phyloP scores from a whole-genome alignment of 306 rosid species.

The Dryas alaskensis region DNA sequence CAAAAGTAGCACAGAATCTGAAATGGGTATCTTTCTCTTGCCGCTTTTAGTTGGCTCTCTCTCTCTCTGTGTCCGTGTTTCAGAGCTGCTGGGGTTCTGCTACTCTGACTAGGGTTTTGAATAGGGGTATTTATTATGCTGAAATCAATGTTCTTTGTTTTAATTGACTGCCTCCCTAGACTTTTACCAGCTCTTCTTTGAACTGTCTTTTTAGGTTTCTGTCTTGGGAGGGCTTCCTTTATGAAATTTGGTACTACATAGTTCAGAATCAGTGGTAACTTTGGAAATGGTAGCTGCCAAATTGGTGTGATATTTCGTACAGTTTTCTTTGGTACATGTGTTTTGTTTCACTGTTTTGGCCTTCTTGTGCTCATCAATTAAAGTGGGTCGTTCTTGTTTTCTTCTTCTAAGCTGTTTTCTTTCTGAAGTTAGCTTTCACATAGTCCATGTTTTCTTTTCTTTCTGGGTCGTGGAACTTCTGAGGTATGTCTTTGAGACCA shows the following conservation, averaged over 20 bases:
- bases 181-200: slow-evolving; percentile 53
- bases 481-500: slow-evolving; percentile 5
- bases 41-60: slow-evolving; percentile 47
- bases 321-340: slow-evolving; percentile 43
- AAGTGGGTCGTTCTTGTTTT: slow-evolving; percentile 26
- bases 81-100: slow-evolving; percentile 50
- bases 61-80: slow-evolving; percentile 25
- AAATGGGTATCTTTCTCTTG: slow-evolving; percentile 80
- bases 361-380: slow-evolving; percentile 32
- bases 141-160: slow-evolving; percentile 57
- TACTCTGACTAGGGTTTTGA: slow-evolving; percentile 91
- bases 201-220: slow-evolving; percentile 42
- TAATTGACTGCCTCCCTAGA: slow-evolving; percentile 51
- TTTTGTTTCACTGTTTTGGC: slow-evolving; percentile 34
- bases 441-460: not conserved
- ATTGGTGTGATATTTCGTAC: slow-evolving; percentile 48
- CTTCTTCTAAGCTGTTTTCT: slow-evolving; percentile 15
- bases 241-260: slow-evolving; percentile 53
- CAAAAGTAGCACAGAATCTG: slow-evolving; percentile 76
- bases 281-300: slow-evolving; percentile 76
- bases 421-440: slow-evolving; percentile 14
- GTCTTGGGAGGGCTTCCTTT: slow-evolving; percentile 53
- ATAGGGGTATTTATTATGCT: slow-evolving; percentile 62
- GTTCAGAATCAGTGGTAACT: slow-evolving; percentile 50
- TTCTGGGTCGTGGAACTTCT: slow-evolving; percentile 15